Evolutionary conservation across 2,329 filamentous ascomycete species (phyloP), one percentile per base, ranked within the genome.

Genomic region (Sporothrix humicola): DNA sequence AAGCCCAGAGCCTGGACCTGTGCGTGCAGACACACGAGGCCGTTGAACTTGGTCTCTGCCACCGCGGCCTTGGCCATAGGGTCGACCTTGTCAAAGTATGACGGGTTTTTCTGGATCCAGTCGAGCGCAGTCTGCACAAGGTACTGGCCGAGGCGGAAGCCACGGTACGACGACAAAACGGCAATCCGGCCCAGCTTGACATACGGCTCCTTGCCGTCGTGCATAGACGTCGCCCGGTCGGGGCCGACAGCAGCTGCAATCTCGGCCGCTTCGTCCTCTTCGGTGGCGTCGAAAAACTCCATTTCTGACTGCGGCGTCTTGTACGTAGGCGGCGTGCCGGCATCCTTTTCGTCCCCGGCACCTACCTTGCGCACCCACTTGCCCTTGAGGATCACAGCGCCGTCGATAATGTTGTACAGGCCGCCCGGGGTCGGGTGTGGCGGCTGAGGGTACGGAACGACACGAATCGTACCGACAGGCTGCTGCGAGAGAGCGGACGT

Each of bases 131-230:
- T 87, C 72, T 89, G 86, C 77, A 97, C 88, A 31, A 98, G 84
- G 73, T 90, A 82, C 69, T 85, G 86, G 0, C 89, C 90, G 46
- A 97, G 83, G 12, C 89, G 88, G 75, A 87, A 85, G 0, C 90
- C 89, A 44, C 94, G 88, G 79, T 89, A 93, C 37, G 88, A 84
- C 9, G 85, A 82, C 15, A 92, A 77, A 0, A 96, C 91, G 0
- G 93, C 92, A 42, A 98, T 84, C 0, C 93, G 88, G 5, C 93
- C 93, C 1, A 98, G 82, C 82, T 95, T 97, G 76, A 97, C 85
- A 81, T 95, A 97, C 0, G 92, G 90, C 78, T 97, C 93, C 52
- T 84, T 79, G 7, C 87, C 88, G 78, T 92, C 86, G 79, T 89
- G 87, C 76, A 86, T 83, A 69, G 82, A 85, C 56, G 86, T 89